Evolutionary conservation across 305 asterid species (phyloP).

Genomic region (Fraxinus baroniana): DNA sequence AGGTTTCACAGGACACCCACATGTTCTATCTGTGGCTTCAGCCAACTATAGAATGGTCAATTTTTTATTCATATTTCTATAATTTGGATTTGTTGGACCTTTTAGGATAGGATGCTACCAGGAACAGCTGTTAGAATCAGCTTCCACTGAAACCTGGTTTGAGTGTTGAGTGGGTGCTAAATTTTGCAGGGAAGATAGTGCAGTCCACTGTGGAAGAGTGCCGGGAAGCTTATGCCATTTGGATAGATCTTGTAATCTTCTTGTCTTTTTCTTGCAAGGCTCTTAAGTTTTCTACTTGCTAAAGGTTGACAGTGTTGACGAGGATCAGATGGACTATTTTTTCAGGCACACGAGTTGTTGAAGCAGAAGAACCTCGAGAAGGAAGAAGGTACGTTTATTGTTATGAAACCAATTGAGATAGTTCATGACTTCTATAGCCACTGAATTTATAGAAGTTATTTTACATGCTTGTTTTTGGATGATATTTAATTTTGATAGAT

Average conservation of each 20-base stretch:
- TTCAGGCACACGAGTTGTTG: slow-evolving; percentile 83
- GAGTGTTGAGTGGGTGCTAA: slow-evolving; percentile 23
- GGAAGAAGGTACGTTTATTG: slow-evolving; percentile 57
- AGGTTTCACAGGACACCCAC: not conserved
- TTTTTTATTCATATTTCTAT: not conserved
- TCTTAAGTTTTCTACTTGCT: slow-evolving; percentile 20
- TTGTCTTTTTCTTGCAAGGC: slow-evolving; percentile 15
- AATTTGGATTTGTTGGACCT: not conserved
- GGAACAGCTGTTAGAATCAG: slow-evolving; percentile 7
- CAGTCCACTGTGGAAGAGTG: slow-evolving; percentile 93
- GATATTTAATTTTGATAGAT: not conserved
- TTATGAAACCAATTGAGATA: slow-evolving; percentile 13
- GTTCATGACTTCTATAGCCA: not conserved
- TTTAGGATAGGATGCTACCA: slow-evolving; percentile 6
- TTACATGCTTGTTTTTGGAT: not conserved
- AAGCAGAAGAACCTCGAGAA: slow-evolving; percentile 71
- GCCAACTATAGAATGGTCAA: not conserved
- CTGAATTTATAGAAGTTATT: not conserved
- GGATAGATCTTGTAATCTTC: slow-evolving; percentile 71
- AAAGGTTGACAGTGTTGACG: slow-evolving; percentile 2
- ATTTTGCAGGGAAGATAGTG: slow-evolving; percentile 88
- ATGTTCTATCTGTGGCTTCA: not conserved
- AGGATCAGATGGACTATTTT: slow-evolving; percentile 26
- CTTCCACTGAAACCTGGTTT: slow-evolving; percentile 11
- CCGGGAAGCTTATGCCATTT: slow-evolving; percentile 73